Conservation (phyloP, 306 rosid genomes). For the Vachellia collinsii region DNA sequence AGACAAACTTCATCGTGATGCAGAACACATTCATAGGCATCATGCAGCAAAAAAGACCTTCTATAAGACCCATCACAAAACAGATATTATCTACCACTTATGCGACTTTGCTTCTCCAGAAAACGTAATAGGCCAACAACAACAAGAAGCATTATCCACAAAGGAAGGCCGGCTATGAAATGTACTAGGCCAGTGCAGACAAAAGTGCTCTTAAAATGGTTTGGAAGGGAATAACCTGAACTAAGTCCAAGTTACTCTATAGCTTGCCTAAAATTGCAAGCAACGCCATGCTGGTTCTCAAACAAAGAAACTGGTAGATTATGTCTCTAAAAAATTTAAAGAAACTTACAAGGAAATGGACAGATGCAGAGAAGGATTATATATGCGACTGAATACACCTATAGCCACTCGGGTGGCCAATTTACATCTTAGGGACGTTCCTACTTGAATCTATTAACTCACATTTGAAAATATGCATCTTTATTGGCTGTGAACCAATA, state of each 20-base stretch:
- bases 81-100: not conserved
- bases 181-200: not conserved
- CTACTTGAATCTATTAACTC: conserved; percentile 10
- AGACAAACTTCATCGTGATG: not conserved
- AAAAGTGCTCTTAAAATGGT: not conserved
- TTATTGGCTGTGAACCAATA: not conserved
- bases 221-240: not conserved
- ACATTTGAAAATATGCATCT: conserved; percentile 15
- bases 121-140: not conserved
- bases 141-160: not conserved
- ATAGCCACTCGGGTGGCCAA: not conserved
- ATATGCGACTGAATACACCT: conserved; percentile 10
- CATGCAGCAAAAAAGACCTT: not conserved
- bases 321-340: not conserved
- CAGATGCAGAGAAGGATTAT: not conserved
- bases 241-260: not conserved
- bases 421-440: not conserved
- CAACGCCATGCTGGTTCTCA: not conserved
- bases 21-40: not conserved
- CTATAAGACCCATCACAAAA: not conserved
- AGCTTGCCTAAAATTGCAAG: not conserved
- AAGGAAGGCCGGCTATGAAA: not conserved
- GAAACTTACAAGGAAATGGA: not conserved
- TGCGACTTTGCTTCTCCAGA: not conserved
- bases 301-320: not conserved